Evolutionary conservation across 2,329 filamentous ascomycete species (phyloP), one percentile per base, ranked within the genome.

Genomic region (Claviceps capensis): DNA sequence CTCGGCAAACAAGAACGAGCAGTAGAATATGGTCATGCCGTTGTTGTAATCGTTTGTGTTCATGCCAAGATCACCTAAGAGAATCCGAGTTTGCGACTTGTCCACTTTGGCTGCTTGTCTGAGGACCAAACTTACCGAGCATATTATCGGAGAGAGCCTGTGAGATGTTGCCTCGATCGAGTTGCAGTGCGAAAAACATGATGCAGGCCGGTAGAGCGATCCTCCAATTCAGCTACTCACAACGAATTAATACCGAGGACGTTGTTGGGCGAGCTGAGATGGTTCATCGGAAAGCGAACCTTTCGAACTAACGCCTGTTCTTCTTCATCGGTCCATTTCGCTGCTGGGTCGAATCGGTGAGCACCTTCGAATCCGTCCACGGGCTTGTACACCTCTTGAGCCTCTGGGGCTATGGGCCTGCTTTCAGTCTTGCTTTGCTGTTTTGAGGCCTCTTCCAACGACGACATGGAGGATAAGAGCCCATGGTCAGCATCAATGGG

Each of bases 341-440:
- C 77, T 1, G 68, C 61, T 0, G 78, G 78, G 57, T 83, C 78
- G 60, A 75, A 82, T 48, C 78, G 70, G 62, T 82, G 79, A 8
- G 69, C 63, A 3, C 78, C 77, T 58, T 83, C 79, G 58, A 81
- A 82, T 6, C 64, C 64, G 2, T 71, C 69, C n/a, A 78, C 73
- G 0, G 76, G 77, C 53, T 70, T 69, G 56, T 78, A 77, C 14
- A 54, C 17, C 4, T 46, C 49, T 7, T 41, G n/a, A n/a, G 52
- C 52, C 46, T 51, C 52, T 7, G 52, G 52, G 7, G 49, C 26
- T n/a, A 47, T 14, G 26, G 51, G 49, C 5, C 49, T 30, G 19
- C 47, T 26, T 30, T 51, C 37, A 19, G 23, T 23, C 26, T 22
- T 44, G 14, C 22, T 47, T 26, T 42, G 23, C 46, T 22, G 16